Percentiles rank a stretch among this genome's conserved stretches.
These are phyloP conservation scores for Hypoxylon trugodes DNA, from an alignment of 495 filamentous ascomycete species.

Conservation along the genomic window DNA sequence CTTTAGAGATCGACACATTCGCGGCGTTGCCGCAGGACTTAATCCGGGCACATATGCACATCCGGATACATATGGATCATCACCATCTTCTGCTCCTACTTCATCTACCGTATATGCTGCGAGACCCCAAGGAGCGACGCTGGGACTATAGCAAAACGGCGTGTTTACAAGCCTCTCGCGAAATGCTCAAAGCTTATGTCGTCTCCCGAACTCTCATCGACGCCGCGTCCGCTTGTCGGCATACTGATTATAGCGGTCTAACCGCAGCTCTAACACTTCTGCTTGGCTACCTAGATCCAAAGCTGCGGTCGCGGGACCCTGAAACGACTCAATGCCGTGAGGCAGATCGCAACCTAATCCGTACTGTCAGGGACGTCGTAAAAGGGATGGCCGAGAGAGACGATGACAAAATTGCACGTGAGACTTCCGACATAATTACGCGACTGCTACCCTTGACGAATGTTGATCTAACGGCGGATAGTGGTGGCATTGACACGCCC, in stretches of 20 bases:
- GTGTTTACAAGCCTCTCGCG: constrained; percentile 51
- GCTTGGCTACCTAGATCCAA: constrained; percentile 50
- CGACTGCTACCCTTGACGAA: constrained; percentile 53
- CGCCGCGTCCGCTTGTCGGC: constrained; percentile 50
- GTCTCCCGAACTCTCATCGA: constrained; percentile 46
- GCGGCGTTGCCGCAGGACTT: constrained; percentile 20
- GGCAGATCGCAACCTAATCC: constrained; percentile 45
- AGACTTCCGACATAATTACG: constrained; percentile 52
- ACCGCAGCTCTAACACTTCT: constrained; percentile 56
- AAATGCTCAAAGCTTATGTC: constrained; percentile 53
- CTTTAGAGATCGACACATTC: constrained; percentile 23
- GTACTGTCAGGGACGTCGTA: constrained; percentile 50
- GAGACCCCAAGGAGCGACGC: constrained; percentile 50
- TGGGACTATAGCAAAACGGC: constrained; percentile 60
- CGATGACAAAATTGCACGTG: constrained; percentile 50
- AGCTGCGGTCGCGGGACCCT: constrained; percentile 34
- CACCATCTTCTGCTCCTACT: constrained; percentile 53
- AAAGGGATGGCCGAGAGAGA: constrained; percentile 47
- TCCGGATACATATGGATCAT: constrained; percentile 58
- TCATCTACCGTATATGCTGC: constrained; percentile 59
- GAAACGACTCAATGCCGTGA: constrained; percentile 48
- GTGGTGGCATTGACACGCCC: background rate
- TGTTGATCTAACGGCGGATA: constrained; percentile 25
- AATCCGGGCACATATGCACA: constrained; percentile 36
- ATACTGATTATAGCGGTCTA: constrained; percentile 56